phyloP scores from a whole-genome alignment of 345 rosid species.

The Gossypium sturtianum region DNA sequence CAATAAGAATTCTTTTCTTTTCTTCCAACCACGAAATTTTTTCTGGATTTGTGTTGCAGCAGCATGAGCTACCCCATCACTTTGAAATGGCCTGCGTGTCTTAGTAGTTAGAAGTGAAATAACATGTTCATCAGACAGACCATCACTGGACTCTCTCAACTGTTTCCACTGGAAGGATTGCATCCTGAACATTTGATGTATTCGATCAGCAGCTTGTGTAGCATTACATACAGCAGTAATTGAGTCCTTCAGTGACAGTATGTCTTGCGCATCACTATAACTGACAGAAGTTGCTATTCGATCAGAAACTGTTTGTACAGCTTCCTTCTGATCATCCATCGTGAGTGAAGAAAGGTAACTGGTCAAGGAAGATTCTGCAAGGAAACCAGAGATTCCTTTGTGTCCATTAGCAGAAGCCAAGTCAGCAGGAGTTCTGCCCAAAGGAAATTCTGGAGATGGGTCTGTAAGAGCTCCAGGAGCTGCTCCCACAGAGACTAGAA shows the following conservation, averaged over 20 bases:
- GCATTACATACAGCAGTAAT: conserved; percentile 83
- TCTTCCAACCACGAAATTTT: conserved; percentile 87
- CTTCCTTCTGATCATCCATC: conserved; percentile 55
- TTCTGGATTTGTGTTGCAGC: conserved; percentile 89
- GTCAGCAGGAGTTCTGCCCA: conserved; percentile 83
- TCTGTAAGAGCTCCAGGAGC: conserved; percentile 68
- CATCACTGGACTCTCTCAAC: conserved; percentile 39
- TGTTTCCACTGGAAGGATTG: conserved; percentile 81
- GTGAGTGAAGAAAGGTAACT: conserved; percentile 56
- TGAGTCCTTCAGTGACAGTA: conserved; percentile 75
- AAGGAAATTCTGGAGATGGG: conserved; percentile 78
- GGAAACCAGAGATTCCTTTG: conserved; percentile 90
- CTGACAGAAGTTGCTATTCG: conserved; percentile 50
- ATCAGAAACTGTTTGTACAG: conserved; percentile 61
- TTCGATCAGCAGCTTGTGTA: conserved; percentile 87
- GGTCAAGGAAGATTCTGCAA: conserved; percentile 82
- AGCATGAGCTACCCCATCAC: conserved; percentile 42
- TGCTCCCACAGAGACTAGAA: conserved; percentile 66
- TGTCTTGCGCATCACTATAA: conserved; percentile 50
- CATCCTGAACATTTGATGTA: conserved; percentile 77
- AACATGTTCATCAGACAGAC: conserved; percentile 46
- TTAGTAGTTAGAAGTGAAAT: conserved; percentile 48
- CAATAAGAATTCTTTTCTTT: conserved; percentile 72
- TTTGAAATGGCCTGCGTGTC: conserved; percentile 33
- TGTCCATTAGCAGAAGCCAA: conserved; percentile 83